These are phyloP conservation scores for Metschnikowia lochheadii DNA, from an alignment of 805 yeast species.

Conservation along the genomic window DNA sequence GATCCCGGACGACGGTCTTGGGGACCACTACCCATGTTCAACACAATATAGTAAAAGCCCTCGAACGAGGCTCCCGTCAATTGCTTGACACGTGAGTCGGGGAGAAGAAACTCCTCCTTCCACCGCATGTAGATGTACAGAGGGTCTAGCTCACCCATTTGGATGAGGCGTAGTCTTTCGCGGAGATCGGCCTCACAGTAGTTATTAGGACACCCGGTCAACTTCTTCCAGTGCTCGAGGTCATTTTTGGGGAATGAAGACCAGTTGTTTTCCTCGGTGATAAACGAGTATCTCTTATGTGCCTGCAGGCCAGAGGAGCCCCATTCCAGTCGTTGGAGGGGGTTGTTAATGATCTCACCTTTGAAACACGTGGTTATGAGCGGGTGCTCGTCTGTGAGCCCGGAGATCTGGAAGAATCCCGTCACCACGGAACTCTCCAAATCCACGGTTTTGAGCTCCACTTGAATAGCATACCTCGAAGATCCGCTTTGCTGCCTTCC, in stretches of 20 bases:
- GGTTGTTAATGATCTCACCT: constrained; percentile 63
- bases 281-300: constrained; percentile 43
- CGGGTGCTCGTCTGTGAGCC: constrained; percentile 59
- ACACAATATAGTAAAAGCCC: constrained; percentile 85
- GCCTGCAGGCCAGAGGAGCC: constrained; percentile 11
- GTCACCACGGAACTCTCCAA: constrained; percentile 38
- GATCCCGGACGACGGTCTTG: constrained; percentile 3
- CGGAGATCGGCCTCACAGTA: constrained; percentile 36
- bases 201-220: constrained; percentile 44
- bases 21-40: constrained; percentile 51
- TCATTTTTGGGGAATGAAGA: constrained; percentile 41
- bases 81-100: constrained; percentile 64
- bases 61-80: constrained; percentile 79
- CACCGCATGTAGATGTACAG: constrained; percentile 77
- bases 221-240: constrained; percentile 49
- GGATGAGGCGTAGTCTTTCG: constrained; percentile 26
- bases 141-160: constrained; percentile 27
- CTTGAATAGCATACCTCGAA: constrained; percentile 60
- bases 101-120: constrained; percentile 86
- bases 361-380: constrained; percentile 67
- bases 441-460: constrained; percentile 69
- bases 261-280: constrained; percentile 58
- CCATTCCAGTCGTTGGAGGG: constrained; percentile 28
- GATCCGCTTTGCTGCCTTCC: constrained; percentile 73
- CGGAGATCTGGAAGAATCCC: constrained; percentile 64